These are phyloP conservation scores for Dujonia santamariae DNA, from an alignment of 1,139 yeast species.

Conservation along the genomic window DNA sequence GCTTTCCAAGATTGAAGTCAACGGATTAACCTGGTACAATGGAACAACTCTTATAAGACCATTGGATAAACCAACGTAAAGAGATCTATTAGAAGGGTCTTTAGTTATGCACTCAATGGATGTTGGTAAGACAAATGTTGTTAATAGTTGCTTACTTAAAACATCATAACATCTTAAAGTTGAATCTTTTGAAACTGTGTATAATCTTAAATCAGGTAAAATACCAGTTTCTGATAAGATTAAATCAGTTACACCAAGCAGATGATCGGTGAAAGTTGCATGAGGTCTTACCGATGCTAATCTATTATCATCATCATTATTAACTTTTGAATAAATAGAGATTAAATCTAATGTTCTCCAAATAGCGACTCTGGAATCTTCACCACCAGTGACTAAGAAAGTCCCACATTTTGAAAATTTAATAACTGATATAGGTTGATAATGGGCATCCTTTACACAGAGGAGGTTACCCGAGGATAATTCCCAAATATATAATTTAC, in stretches of 20 bases:
- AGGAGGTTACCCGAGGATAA: constrained; percentile 72
- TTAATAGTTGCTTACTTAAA: constrained; percentile 41
- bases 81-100: constrained; percentile 81
- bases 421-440: constrained; percentile 66
- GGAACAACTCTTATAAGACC: constrained; percentile 63
- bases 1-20: constrained; percentile 45
- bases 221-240: constrained; percentile 46
- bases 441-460: constrained; percentile 78
- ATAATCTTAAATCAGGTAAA: constrained; percentile 59
- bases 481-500: constrained; percentile 85
- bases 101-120: constrained; percentile 57
- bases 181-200: constrained; percentile 70
- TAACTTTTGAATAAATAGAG: constrained; percentile 24
- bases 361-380: constrained; percentile 73
- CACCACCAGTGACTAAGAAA: constrained; percentile 71
- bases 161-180: constrained; percentile 70
- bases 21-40: constrained; percentile 47
- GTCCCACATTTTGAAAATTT: constrained; percentile 64
- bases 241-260: constrained; percentile 70
- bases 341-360: constrained; percentile 71
- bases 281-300: constrained; percentile 34
- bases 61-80: constrained; percentile 66
- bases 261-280: constrained; percentile 66
- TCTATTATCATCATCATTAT: constrained; percentile 15
- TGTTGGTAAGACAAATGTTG: constrained; percentile 67